These are phyloP conservation scores for Xylaria sp. DNA, from an alignment of 2,329 filamentous ascomycete species.

Conservation along the genomic window DNA sequence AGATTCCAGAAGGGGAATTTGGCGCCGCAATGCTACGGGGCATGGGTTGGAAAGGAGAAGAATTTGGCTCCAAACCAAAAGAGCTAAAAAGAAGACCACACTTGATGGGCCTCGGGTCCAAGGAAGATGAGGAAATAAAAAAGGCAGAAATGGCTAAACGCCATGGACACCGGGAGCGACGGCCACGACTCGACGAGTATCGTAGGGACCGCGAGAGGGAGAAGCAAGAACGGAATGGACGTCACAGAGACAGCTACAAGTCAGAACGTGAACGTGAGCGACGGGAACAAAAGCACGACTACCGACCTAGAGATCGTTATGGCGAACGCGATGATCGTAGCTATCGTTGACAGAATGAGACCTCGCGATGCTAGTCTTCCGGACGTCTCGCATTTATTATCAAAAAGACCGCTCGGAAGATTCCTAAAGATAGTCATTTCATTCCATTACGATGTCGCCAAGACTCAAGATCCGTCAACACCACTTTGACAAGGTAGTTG, in stretches of 20 bases:
- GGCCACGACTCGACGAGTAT: constrained; percentile 58
- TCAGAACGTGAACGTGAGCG: constrained; percentile 52
- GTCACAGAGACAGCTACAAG: constrained; percentile 52
- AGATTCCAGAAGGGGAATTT: constrained; percentile 92
- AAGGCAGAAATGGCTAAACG: constrained; percentile 61
- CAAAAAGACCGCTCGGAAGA: background rate
- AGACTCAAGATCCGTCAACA: background rate
- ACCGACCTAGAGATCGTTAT: constrained; percentile 34
- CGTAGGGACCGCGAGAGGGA: constrained; percentile 53
- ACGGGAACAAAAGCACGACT: constrained; percentile 40
- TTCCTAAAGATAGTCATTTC: background rate
- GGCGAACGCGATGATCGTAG: constrained; percentile 41
- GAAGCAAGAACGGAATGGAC: constrained; percentile 48
- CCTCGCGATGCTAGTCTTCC: background rate
- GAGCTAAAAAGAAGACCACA: constrained; percentile 75
- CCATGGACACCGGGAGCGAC: constrained; percentile 45
- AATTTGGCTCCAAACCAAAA: constrained; percentile 59
- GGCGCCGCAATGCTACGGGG: constrained; percentile 87
- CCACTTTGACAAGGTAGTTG: background rate
- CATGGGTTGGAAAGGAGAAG: constrained; percentile 89
- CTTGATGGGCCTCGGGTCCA: constrained; percentile 86
- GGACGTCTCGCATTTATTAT: background rate
- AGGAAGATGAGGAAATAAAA: constrained; percentile 76
- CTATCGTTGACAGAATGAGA: constrained; percentile 26
- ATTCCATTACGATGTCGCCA: background rate